These are phyloP conservation scores for Termitomyces sp. DNA, from an alignment of 768 basidiomycete genomes.

Conservation along the genomic window DNA sequence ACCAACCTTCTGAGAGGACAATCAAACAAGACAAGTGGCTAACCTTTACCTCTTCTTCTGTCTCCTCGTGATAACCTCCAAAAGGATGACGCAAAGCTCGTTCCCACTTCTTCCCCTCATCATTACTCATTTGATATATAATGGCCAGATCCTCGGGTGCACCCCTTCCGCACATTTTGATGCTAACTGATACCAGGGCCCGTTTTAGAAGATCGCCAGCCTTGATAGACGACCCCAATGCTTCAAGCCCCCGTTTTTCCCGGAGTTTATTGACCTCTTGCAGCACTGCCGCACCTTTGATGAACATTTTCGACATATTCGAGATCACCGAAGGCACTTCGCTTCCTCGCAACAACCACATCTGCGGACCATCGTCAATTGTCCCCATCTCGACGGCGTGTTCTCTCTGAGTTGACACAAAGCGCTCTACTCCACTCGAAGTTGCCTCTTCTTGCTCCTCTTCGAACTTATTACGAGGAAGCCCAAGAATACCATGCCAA, in stretches of 20 bases:
- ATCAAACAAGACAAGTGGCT: not conserved
- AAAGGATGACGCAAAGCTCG: conserved; percentile 19
- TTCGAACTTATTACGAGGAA: conserved; percentile 17
- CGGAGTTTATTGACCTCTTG: conserved; percentile 56
- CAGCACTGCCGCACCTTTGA: conserved; percentile 38
- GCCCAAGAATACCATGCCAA: conserved; percentile 68
- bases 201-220: conserved; percentile 44
- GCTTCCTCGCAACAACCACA: conserved; percentile 71
- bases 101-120: conserved; percentile 44
- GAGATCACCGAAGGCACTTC: conserved; percentile 41
- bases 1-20: not conserved
- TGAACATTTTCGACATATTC: conserved; percentile 29
- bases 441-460: conserved; percentile 8
- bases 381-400: conserved; percentile 18
- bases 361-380: conserved; percentile 20
- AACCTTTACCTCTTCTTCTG: conserved; percentile 23
- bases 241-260: conserved; percentile 41
- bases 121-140: conserved; percentile 60
- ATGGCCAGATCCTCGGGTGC: conserved; percentile 68
- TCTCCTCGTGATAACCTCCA: conserved; percentile 16
- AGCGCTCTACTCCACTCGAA: conserved; percentile 17
- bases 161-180: conserved; percentile 62
- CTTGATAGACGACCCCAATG: conserved; percentile 25
- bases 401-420: conserved; percentile 59
- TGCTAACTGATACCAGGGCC: conserved; percentile 63